These are phyloP conservation scores for Hygrocybe punicea DNA, from an alignment of 768 basidiomycete genomes.

Conservation along the genomic window DNA sequence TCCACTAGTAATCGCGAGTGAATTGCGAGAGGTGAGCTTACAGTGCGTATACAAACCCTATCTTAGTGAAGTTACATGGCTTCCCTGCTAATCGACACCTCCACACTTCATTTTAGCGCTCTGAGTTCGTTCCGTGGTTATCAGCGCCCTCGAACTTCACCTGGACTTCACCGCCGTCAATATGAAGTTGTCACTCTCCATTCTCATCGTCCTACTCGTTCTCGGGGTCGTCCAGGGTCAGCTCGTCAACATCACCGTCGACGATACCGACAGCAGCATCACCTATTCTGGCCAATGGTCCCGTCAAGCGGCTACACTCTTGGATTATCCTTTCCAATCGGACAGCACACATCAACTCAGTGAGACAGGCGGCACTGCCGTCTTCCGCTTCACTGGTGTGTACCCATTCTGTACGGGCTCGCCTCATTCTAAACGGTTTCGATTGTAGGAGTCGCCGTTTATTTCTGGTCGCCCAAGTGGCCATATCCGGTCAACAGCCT, in stretches of 20 bases:
- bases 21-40: no score
- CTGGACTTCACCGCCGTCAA: not conserved
- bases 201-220: not conserved
- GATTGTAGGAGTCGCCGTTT: slow-evolving; percentile 12
- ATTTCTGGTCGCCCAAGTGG: slow-evolving; percentile 10
- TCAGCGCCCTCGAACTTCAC: no score
- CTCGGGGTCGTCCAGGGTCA: not conserved
- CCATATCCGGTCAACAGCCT: slow-evolving; percentile 10
- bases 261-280: not conserved
- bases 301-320: not conserved
- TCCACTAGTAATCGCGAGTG: no score
- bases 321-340: not conserved
- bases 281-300: not conserved
- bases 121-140: no score
- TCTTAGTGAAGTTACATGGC: no score
- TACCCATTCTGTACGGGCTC: not conserved
- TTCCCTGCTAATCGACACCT: not conserved
- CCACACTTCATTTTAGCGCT: not conserved
- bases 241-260: not conserved
- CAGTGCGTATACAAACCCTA: no score
- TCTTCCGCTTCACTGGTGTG: not conserved
- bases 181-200: not conserved
- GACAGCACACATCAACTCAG: not conserved
- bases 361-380: not conserved
- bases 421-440: not conserved